Evolutionary conservation across 2,329 filamentous ascomycete genomes (phyloP).

Genomic region (Cladosporium austrohemisphaericum): DNA sequence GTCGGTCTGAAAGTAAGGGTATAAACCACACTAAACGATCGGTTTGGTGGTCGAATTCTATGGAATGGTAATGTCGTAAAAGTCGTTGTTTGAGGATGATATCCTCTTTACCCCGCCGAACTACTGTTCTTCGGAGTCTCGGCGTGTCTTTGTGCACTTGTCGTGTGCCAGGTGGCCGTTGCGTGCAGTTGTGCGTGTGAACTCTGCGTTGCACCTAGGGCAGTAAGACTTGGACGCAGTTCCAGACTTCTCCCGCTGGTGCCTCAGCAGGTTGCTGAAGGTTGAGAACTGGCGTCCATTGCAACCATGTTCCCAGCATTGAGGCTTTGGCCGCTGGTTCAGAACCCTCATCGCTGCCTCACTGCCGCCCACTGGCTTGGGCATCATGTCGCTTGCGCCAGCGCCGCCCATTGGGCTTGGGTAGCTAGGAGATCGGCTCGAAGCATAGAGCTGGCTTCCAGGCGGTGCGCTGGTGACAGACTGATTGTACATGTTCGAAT

Average conservation of each 20-base stretch:
- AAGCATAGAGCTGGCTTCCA: slow-evolving; percentile 24
- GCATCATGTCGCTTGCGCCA: slow-evolving; percentile 22
- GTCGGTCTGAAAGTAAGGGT: too few species aligned
- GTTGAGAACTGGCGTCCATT: slow-evolving; percentile 94
- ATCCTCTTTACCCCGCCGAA: not conserved
- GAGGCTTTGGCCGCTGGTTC: slow-evolving; percentile 67
- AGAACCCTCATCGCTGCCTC: slow-evolving; percentile 33
- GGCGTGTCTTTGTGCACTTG: slow-evolving; percentile 75
- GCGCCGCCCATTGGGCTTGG: slow-evolving; percentile 25
- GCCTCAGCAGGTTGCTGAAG: slow-evolving; percentile 88
- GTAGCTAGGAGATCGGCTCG: slow-evolving; percentile 21
- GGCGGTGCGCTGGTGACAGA: slow-evolving; percentile 26
- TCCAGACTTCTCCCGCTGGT: slow-evolving; percentile 91
- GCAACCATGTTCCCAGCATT: slow-evolving; percentile 96
- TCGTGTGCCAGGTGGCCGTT: slow-evolving; percentile 85
- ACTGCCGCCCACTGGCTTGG: slow-evolving; percentile 18
- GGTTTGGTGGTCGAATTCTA: not conserved
- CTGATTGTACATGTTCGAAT: slow-evolving; percentile 28
- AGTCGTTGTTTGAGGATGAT: not conserved
- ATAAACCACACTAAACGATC: too few species aligned
- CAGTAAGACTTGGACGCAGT: slow-evolving; percentile 85
- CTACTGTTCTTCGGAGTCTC: slow-evolving; percentile 40
- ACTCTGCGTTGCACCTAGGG: slow-evolving; percentile 87
- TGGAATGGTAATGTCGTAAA: not conserved
- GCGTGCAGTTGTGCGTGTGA: slow-evolving; percentile 80